A percentile compares a stretch with the other conserved stretches of the same genome.
These are phyloP conservation scores for Cruciata laevipes DNA, from an alignment of 257 asterid genomes.

Conservation along the genomic window DNA sequence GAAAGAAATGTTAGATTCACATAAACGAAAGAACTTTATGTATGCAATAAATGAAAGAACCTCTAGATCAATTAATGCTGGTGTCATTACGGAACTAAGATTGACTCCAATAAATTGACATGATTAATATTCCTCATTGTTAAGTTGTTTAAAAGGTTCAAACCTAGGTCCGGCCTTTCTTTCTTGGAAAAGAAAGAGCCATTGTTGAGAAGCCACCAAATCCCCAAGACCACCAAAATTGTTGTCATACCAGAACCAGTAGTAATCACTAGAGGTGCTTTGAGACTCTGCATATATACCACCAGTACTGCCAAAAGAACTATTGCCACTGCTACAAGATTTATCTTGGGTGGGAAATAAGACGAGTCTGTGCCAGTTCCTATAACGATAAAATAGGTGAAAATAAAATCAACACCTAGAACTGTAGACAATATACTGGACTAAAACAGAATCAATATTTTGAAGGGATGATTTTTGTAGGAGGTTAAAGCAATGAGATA, in stretches of 20 bases:
- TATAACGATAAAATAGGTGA: conserved; percentile 65
- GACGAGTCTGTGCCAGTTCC: conserved; percentile 81
- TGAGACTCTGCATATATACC: conserved; percentile 46
- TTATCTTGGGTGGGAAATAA: conserved; percentile 61
- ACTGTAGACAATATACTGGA: conserved; percentile 15
- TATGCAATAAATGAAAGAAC: not conserved
- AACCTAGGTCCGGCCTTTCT: conserved; percentile 77
- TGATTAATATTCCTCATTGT: conserved; percentile 27
- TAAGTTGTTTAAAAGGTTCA: conserved; percentile 49
- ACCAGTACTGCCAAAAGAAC: conserved; percentile 59
- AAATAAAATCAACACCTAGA: conserved; percentile 24
- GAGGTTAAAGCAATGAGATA: conserved; percentile 6
- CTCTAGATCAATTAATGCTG: not conserved
- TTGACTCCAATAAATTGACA: conserved; percentile 1
- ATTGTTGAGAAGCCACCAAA: conserved; percentile 56
- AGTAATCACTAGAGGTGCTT: conserved; percentile 67
- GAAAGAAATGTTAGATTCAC: no score
- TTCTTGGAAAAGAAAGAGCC: conserved; percentile 60
- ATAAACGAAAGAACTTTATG: not conserved
- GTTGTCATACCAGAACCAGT: conserved; percentile 64
- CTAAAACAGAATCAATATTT: conserved; percentile 12
- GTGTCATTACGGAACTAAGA: not conserved
- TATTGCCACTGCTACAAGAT: conserved; percentile 76
- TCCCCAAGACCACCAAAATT: conserved; percentile 64
- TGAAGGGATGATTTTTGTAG: conserved; percentile 4